Base-by-base conservation (phyloP, 495 filamentous ascomycete genomes). In the Pyronema domesticum region DNA sequence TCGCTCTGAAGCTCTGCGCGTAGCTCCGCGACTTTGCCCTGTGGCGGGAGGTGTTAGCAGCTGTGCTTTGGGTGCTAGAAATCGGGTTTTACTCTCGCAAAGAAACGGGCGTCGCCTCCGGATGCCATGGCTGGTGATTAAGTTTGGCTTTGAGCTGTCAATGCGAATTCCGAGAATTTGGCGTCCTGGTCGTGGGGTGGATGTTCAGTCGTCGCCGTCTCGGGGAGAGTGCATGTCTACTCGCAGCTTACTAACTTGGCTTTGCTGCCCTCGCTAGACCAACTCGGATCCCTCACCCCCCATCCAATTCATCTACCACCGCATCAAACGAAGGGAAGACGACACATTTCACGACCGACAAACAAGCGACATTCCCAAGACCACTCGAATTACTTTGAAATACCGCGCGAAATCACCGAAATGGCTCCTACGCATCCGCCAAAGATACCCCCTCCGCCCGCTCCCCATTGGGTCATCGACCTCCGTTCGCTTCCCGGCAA, bases 21-120 rank as follows among this genome's bases (percentile, higher is more conserved):
- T 64, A 99, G 77, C 76, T 99, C 91, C 58, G 91, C 88, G 57
- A 95, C 91, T 79, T 96, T 99, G 73, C 91, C 91, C 91, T 99
- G 81, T 30, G 23, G 23, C 23, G 23, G 23, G 23, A 30, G 23
- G 73, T n/a, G 13, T 36, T 30, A 15, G 30, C 19, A 30, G n/a
- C 34, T 39, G 11, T 37, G 35, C 7, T 6, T 14, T 15, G 11
- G 17, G 14, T 48, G 53, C 42, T 5, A 17, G 14, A 30, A 23
- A 48, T 34, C 10, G 33, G 45, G 37, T 39, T 48, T 30, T 89
- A 99, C 91, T 73, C 93, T 82, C 61, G 93, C 89, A 75, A 99
- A 99, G 72, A 98, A 81, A 78, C 95, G 95, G 72, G 91, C 93
- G 79, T 98, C 91, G 70, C 88, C 85, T 70, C 83, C 86, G 69